Evolutionary conservation across 495 filamentous ascomycete genomes (phyloP), one percentile per base, ranked within the genome.

Genomic region (Saxispiralis lemnorum): DNA sequence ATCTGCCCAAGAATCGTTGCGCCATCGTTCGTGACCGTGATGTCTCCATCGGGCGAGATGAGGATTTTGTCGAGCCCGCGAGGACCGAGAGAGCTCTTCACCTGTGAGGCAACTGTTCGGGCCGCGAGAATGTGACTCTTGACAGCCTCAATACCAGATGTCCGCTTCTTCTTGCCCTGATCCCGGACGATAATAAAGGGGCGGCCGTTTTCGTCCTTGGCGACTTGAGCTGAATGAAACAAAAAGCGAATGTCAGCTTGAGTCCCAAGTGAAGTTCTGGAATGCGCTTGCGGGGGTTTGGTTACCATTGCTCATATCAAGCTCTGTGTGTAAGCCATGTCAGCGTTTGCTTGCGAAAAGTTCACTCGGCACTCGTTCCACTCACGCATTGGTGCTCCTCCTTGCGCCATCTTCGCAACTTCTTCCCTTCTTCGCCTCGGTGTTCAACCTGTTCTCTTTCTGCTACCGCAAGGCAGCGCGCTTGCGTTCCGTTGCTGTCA

Each of bases 101-200:
- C 85, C 52, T 96, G 93, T 64, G 82, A 92, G 47, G 92, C 81
- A 48, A 97, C 86, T 31, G 89, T 99, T 55, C 85, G 75, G 30
- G 89, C 89, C 15, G 89, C 89, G 46, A 96, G 75, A 59, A 99
- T 96, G 66, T 99, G 89, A 44, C 83, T 81, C 65, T 96, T 99
- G 53, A 99, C 81, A 43, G 89, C 89, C 55, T 99, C 89, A 54
- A 77, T 95, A 47, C 89, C 89, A 63, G 86, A 88, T 54, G 85
- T 79, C 65, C 89, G 76, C 73, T 87, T 93, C 77, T 95, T 99
- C 66, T 81, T 94, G 61, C 87, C 86, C 63, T 99, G 89, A 62
- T 99, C 89, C 78, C 89, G 76, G 49, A 99, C 89, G 46, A 99
- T 78, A 56, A 99, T 96, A 60, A 99, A 96, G 35, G 92, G 89